Evolutionary conservation across 1,284 basidiomycete species (phyloP), one percentile per base, ranked within the genome.

Genomic region (Rhizoctonia solani): DNA sequence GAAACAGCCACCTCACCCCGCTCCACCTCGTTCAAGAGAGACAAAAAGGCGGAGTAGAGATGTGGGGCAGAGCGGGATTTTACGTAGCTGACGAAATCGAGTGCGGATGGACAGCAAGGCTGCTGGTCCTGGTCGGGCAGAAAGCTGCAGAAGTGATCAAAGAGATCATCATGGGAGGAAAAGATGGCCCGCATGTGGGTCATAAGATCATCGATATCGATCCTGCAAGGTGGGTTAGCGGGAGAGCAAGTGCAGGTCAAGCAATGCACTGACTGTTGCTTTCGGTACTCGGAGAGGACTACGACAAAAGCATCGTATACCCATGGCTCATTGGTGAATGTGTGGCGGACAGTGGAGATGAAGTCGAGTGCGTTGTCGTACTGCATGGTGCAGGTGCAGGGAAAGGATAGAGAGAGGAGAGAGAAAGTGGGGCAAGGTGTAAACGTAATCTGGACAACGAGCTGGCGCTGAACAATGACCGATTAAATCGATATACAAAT

Each of bases 81-180:
- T 39, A 61, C 58, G 34, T 5, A 61, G 32, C 58, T 61, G 16
- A 61, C 58, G 32, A 61, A 61, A 16, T 61, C 58, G 46, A 61
- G 58, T 6, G 58, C 58, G 8, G 58, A 61, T 39, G 58, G 58
- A 21, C 44, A 61, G 58, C 21, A 50, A n/a, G 39, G 23, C 25
- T 30, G 37, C n/a, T 46, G 55, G 25, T 61, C 55, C 29, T 59
- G 42, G 30, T 14, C 42, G 13, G 58, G 58, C 46, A 61, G 50
- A 61, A 61, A 61, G 58, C 58, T 25, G 44, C 56, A 59, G 29
- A 59, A 59, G 42, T 59, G 39, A 59, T 59, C 56, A 59, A 59
- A 59, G 11, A 59, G 42, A 16, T 11, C 23, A 25, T 59, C 56
- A 37, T 59, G 56, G 14, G 56, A 59, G n/a, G 41, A 42, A 44